Evolutionary conservation across 148 eudicot genomes (phyloP).

Genomic region (Bassia scoparia): DNA sequence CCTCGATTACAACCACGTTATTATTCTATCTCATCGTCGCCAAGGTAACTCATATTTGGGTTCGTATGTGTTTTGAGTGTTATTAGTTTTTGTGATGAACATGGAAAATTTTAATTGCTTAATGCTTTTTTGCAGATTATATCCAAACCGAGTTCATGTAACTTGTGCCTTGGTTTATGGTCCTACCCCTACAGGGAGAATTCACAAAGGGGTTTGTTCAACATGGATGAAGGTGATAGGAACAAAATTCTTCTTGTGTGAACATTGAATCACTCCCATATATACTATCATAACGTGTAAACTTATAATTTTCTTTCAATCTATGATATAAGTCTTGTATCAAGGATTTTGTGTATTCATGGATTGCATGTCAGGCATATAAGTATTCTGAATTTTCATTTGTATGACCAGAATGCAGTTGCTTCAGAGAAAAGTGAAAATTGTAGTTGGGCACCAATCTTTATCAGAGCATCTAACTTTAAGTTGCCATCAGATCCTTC

Average conservation of each 20-base stretch:
- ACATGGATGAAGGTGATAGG: slow-evolving; percentile 87
- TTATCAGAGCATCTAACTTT: slow-evolving; percentile 78
- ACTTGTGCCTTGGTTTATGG: slow-evolving; percentile 76
- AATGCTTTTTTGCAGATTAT: slow-evolving; percentile 39
- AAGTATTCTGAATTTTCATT: slow-evolving; percentile 3
- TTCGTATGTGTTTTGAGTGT: not conserved
- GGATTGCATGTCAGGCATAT: not conserved
- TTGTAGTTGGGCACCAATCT: slow-evolving; percentile 77
- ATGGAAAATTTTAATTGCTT: slow-evolving; percentile 10
- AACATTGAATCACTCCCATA: not conserved
- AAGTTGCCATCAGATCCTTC: slow-evolving; percentile 66
- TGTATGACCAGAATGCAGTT: slow-evolving; percentile 56
- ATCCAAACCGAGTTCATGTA: slow-evolving; percentile 64
- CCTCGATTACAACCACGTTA: slow-evolving; percentile 85
- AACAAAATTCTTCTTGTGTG: not conserved
- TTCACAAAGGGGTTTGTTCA: slow-evolving; percentile 83
- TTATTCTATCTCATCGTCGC: slow-evolving; percentile 88
- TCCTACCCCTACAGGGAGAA: slow-evolving; percentile 73
- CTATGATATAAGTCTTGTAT: not conserved
- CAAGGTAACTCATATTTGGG: slow-evolving; percentile 41
- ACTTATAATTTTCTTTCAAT: not conserved
- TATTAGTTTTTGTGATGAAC: slow-evolving; percentile 2
- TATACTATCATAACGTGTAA: not conserved
- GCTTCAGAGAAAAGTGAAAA: slow-evolving; percentile 48
- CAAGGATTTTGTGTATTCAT: not conserved